Evolutionary conservation across 2,329 filamentous ascomycete genomes (phyloP).

Genomic region (Pseudocercospora cruenta): DNA sequence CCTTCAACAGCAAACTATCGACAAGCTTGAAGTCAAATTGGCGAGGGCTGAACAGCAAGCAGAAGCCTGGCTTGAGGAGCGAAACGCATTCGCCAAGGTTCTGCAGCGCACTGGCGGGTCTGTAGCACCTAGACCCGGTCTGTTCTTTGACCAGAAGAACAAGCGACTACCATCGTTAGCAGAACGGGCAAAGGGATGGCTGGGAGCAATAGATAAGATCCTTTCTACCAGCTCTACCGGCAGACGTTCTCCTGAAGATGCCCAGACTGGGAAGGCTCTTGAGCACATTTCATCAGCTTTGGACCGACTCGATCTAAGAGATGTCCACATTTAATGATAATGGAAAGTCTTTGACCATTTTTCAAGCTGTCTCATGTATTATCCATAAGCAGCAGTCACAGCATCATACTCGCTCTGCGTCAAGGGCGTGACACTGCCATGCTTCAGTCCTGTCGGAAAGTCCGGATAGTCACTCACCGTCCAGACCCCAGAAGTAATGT

Average conservation of each 20-base stretch:
- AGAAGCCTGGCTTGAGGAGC: constrained; percentile 2
- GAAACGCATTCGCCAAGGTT: not conserved
- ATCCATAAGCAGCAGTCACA: constrained; percentile 32
- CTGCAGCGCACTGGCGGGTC: not conserved
- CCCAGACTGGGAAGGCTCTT: not conserved
- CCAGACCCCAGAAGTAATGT: constrained; percentile 54
- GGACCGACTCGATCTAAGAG: not conserved
- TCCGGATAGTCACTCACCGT: constrained; percentile 45
- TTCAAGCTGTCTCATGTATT: not conserved
- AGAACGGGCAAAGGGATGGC: not conserved
- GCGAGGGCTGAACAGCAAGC: not conserved
- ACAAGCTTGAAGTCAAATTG: not conserved
- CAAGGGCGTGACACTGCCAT: constrained; percentile 57
- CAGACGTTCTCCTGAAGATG: not conserved
- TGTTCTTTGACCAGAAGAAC: constrained; percentile 1
- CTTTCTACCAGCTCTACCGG: not conserved
- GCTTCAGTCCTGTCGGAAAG: constrained; percentile 55
- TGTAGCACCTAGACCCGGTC: not conserved
- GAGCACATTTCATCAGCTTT: constrained; percentile 1
- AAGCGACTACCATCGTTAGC: not conserved
- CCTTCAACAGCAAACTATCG: not conserved
- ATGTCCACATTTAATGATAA: not conserved
- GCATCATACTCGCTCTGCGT: constrained; percentile 50
- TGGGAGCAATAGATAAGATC: not conserved
- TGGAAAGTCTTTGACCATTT: not conserved